Evolutionary conservation across 495 filamentous ascomycete species (phyloP).

Genomic region (Lasiosphaeriaceae sp.): DNA sequence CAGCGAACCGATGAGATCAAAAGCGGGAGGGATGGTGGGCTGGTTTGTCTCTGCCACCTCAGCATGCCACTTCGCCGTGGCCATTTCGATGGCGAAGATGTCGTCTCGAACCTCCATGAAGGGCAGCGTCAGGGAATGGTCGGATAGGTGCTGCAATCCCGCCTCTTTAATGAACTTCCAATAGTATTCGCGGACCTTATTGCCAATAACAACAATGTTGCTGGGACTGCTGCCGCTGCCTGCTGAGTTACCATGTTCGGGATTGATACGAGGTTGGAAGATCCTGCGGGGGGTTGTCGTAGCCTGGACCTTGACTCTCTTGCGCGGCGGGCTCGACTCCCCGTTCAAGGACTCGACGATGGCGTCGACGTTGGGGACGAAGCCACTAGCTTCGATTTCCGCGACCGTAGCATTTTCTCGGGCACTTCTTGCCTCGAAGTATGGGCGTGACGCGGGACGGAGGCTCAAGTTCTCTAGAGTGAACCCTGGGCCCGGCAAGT

Average conservation of each 20-base stretch:
- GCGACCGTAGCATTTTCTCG: conserved; percentile 17
- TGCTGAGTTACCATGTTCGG: too few relatives aligned
- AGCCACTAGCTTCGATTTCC: conserved; percentile 21
- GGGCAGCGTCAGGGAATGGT: not conserved
- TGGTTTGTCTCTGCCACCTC: not conserved
- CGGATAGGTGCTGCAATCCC: not conserved
- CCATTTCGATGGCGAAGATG: not conserved
- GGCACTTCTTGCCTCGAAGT: conserved; percentile 6
- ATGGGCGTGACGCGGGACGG: not conserved
- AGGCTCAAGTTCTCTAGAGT: not conserved
- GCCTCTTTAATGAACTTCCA: not conserved
- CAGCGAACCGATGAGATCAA: conserved; percentile 52
- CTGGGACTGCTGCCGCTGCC: too few relatives aligned
- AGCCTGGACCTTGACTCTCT: conserved; percentile 3
- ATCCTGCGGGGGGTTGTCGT: conserved; percentile 2
- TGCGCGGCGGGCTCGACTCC: not conserved
- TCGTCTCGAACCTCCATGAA: not conserved
- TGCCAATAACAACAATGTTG: too few relatives aligned
- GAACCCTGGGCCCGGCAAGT: too few relatives aligned
- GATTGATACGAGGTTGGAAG: not conserved
- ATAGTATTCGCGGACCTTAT: too few relatives aligned
- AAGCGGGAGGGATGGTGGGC: conserved; percentile 7
- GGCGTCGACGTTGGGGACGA: conserved; percentile 15
- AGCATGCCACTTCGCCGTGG: not conserved
- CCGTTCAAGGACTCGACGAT: conserved; percentile 15